These are phyloP conservation scores for Fusarium staphyleae DNA, from an alignment of 2,329 filamentous ascomycete genomes.

Conservation along the genomic window DNA sequence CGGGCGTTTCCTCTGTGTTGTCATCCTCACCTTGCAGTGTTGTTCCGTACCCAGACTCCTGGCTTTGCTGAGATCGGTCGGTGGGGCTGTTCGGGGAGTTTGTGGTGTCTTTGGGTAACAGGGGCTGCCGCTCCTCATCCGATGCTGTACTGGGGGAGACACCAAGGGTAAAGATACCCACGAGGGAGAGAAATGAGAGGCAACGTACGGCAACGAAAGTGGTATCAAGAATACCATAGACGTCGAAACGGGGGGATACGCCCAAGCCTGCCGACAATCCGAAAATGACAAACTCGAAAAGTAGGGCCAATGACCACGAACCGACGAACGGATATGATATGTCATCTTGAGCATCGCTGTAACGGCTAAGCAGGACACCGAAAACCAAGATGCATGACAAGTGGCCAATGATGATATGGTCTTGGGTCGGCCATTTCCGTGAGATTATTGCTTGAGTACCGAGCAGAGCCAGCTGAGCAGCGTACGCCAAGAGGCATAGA, in stretches of 20 bases:
- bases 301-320: conserved; percentile 65
- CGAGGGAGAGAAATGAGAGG: conserved; percentile 30
- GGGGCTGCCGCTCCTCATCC: conserved; percentile 66
- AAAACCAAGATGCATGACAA: conserved; percentile 71
- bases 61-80: conserved; percentile 26
- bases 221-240: conserved; percentile 38
- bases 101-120: conserved; percentile 53
- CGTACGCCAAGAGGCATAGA: conserved; percentile 54
- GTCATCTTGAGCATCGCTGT: conserved; percentile 58
- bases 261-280: conserved; percentile 33
- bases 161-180: conserved; percentile 19
- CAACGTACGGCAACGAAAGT: conserved; percentile 29
- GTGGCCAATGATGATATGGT: conserved; percentile 62
- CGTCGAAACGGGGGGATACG: conserved; percentile 1
- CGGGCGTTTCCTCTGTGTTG: conserved; percentile 50
- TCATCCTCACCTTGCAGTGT: conserved; percentile 49
- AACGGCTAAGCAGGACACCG: conserved; percentile 63
- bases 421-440: conserved; percentile 52
- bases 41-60: conserved; percentile 51
- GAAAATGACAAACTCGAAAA: conserved; percentile 60
- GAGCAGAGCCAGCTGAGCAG: conserved; percentile 55
- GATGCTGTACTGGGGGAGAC: conserved; percentile 38
- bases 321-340: conserved; percentile 71
- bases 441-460: conserved; percentile 46
- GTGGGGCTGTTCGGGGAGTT: conserved; percentile 35